Evolutionary conservation across 106 monocot genomes (phyloP).

Genomic region (Dioscorea zingiberensis): DNA sequence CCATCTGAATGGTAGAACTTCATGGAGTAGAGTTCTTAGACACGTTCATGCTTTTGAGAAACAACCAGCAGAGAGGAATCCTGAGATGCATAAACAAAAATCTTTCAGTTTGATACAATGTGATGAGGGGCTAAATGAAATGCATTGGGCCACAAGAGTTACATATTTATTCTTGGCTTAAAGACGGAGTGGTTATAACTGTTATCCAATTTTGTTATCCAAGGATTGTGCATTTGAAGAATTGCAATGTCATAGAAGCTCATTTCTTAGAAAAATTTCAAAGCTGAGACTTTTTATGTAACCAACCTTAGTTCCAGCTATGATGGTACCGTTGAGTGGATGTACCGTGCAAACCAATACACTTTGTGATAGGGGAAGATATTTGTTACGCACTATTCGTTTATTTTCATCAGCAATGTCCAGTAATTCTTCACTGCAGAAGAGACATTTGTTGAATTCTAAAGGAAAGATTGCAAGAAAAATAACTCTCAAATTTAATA

Average conservation of each 20-base stretch:
- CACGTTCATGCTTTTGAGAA: slow-evolving; percentile 20
- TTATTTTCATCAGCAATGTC: slow-evolving; percentile 13
- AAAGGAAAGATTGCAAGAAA: neutral
- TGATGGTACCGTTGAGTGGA: slow-evolving; percentile 66
- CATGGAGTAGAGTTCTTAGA: no score
- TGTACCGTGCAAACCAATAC: slow-evolving; percentile 65
- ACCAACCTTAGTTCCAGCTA: slow-evolving; percentile 81
- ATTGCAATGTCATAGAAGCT: neutral
- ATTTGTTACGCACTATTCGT: slow-evolving; percentile 32
- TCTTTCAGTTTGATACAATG: neutral
- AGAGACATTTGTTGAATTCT: neutral
- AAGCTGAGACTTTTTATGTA: neutral
- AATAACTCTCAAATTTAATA: neutral
- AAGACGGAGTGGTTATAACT: no score
- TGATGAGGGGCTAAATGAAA: neutral
- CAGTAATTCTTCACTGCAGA: slow-evolving; percentile 38
- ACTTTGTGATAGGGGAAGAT: slow-evolving; percentile 37
- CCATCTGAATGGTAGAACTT: no score
- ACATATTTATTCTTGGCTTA: no score
- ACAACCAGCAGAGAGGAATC: slow-evolving; percentile 43
- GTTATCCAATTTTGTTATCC: no score
- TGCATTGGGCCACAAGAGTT: no score
- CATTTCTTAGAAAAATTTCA: neutral
- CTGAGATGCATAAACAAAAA: slow-evolving; percentile 10
- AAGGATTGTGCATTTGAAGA: neutral